Conservation (phyloP, 2,329 filamentous ascomycete species). For the Ceratocystis colombiana region DNA sequence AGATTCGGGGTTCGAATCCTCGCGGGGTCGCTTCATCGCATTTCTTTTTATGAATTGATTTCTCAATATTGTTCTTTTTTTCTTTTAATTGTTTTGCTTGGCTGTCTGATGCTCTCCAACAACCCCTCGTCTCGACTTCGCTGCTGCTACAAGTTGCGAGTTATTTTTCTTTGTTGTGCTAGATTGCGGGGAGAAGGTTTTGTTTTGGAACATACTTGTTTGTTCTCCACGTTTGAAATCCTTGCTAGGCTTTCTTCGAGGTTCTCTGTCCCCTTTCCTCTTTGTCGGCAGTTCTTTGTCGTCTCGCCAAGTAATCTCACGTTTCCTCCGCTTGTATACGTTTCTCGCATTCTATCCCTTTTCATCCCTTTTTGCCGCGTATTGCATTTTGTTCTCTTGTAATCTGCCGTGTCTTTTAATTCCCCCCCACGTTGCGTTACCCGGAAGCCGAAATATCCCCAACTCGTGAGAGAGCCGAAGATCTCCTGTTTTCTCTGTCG, state of each 20-base stretch:
- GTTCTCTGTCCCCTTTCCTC: background rate
- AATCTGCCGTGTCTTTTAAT: background rate
- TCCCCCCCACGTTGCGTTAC: no score
- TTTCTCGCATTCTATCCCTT: background rate
- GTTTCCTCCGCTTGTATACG: background rate
- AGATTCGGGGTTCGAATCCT: conserved; percentile 26
- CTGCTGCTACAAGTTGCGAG: no score
- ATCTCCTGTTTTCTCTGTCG: no score
- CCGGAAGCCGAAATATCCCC: no score
- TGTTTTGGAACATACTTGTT: no score
- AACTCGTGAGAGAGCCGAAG: no score
- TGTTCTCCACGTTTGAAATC: no score
- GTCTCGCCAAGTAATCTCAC: background rate
- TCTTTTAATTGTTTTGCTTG: background rate
- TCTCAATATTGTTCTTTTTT: background rate
- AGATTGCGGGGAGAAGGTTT: no score
- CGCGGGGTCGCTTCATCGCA: conserved; percentile 17
- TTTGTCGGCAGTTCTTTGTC: background rate
- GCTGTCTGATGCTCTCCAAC: no score
- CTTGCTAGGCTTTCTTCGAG: no score
- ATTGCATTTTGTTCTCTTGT: background rate
- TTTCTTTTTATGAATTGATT: background rate
- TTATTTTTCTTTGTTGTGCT: no score
- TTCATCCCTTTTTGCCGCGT: background rate
- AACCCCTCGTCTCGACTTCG: no score